A percentile compares a stretch with the other conserved stretches of the same genome.
phyloP scores from a whole-genome alignment of 805 yeast genomes.

The Blastobotrys peoriensis region DNA sequence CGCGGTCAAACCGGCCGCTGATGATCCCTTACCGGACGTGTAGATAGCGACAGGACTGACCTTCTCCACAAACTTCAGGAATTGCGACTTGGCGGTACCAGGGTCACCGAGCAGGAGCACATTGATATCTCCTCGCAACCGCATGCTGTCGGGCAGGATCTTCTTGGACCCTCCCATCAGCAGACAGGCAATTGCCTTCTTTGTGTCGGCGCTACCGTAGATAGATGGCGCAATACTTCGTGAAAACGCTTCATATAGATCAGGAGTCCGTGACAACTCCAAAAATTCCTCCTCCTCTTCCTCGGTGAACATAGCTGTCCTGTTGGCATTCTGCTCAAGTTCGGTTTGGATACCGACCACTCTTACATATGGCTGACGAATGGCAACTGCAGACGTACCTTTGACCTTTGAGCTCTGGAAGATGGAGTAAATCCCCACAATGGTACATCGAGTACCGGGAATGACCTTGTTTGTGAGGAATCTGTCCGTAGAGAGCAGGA shows the following conservation, averaged over 20 bases:
- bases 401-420: slow-evolving; percentile 56
- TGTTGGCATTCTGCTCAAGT: slow-evolving; percentile 61
- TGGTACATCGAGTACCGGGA: slow-evolving; percentile 92
- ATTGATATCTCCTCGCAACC: slow-evolving; percentile 95
- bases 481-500: slow-evolving; percentile 80
- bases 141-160: slow-evolving; percentile 89
- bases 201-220: slow-evolving; percentile 88
- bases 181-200: slow-evolving; percentile 86
- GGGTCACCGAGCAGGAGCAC: slow-evolving; percentile 95
- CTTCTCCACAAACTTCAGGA: slow-evolving; percentile 90
- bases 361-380: slow-evolving; percentile 84
- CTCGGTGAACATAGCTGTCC: slow-evolving; percentile 64
- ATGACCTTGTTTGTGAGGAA: slow-evolving; percentile 83
- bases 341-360: slow-evolving; percentile 85
- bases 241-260: slow-evolving; percentile 79
- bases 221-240: slow-evolving; percentile 94
- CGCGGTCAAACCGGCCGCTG: slow-evolving; percentile 99
- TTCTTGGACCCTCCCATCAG: slow-evolving; percentile 93
- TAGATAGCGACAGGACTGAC: slow-evolving; percentile 91
- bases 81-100: slow-evolving; percentile 97
- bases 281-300: slow-evolving; percentile 92
- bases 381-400: slow-evolving; percentile 63
- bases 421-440: slow-evolving; percentile 88
- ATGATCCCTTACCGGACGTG: slow-evolving; percentile 98
- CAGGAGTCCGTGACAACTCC: slow-evolving; percentile 72